Percentiles rank a stretch among this genome's conserved stretches.
Evolutionary conservation across 148 eudicot genomes (phyloP).

Genomic region (Persicaria maculosa): DNA sequence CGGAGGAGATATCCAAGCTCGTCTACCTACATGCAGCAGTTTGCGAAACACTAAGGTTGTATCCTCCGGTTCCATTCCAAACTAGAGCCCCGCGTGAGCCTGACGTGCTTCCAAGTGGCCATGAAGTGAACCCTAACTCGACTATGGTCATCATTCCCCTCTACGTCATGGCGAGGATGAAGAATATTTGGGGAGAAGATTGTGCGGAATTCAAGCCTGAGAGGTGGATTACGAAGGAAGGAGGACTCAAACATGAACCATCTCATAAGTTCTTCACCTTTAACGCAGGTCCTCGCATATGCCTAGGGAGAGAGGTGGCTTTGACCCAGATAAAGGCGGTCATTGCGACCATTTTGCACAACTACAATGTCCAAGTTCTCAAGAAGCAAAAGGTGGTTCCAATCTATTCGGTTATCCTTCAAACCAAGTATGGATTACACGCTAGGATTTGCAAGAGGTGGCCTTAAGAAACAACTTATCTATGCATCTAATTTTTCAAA

Average conservation of each 20-base stretch:
- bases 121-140: constrained; percentile 1
- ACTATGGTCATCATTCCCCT: constrained; percentile 13
- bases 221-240: too few relatives aligned
- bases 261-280: constrained; percentile 1
- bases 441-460: too few relatives aligned
- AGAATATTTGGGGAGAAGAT: constrained; percentile 22
- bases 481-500: too few relatives aligned
- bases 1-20: constrained; percentile 11
- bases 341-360: constrained; percentile 19
- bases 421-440: too few relatives aligned
- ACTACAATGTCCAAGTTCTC: constrained; percentile 13
- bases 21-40: constrained; percentile 20
- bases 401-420: too few relatives aligned
- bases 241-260: too few relatives aligned
- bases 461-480: too few relatives aligned
- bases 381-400: too few relatives aligned
- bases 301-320: constrained; percentile 19
- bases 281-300: constrained; percentile 22
- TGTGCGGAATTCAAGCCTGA: constrained; percentile 2
- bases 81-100: constrained; percentile 1
- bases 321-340: constrained; percentile 18
- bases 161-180: constrained; percentile 23
- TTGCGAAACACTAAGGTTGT: constrained; percentile 7
- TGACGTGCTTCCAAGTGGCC: not conserved
- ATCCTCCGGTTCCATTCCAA: not conserved